Base-by-base conservation (phyloP, 225 moss, liverwort and hornwort species). In the Straminergon stramineum region DNA sequence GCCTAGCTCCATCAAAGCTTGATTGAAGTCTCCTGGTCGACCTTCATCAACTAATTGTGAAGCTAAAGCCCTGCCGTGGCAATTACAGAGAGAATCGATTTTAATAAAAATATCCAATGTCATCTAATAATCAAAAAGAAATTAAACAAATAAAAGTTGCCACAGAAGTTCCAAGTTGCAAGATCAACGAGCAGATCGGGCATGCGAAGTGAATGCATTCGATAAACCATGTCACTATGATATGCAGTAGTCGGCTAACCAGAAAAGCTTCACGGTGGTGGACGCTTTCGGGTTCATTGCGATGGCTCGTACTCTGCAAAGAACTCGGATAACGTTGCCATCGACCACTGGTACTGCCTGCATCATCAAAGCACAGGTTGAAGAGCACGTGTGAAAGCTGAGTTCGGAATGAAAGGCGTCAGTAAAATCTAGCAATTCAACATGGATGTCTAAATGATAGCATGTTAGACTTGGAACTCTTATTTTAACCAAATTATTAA, bases 1-100 rank as follows among this genome's bases (percentile, higher is more conserved):
- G 81, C 99, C 99, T 28, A 99, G 97, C 91, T 99, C 99, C 99
- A 99, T 99, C 75, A 99, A 78, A 84, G 99, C 95, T 91, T 99
- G 99, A 90, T 99, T 99, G 39, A 96, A 84, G 85, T 99, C 99
- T 83, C 99, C 99, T 35, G 99, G 95, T 92, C 99, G 95, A 79
- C 82, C 78, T 53, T 79, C 77, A 87, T 97, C 96, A 81, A 99
- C 99, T 77, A 99, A 91, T 88, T 95, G 93, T 87, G 94, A 89
- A 37, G 99, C 99, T 84, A 99, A 90, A 79, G 95, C 88, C 97
- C 99, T 99, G 93, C 76, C 84, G 53, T 43, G 58, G 39, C 84
- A 75, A 61, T 55, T 63, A 53, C 76, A 81, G 15, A 89, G 39
- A 79, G 37, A 86, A 90, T 63, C 48, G 70, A 56, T n/a, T 69